Base-by-base conservation (phyloP, 768 basidiomycete genomes). In the Auriculariales sp. region DNA sequence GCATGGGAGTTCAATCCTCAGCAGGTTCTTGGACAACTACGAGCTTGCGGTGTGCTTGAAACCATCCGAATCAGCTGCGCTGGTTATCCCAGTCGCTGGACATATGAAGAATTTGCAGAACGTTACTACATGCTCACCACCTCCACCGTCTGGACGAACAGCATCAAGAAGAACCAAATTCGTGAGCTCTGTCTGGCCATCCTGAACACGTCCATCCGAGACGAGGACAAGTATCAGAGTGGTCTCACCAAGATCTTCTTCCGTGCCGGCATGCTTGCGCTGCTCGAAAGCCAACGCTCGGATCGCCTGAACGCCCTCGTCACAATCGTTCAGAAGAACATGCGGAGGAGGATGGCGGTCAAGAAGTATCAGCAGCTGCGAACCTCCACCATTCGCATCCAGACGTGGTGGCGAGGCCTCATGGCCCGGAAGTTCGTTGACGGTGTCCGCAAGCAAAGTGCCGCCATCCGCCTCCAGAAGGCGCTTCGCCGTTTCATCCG, bases 231-330 rank as follows among this genome's bases (percentile, higher is more conserved):
- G 71, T 95, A 92, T 66, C 95, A 99, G 67, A 81, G 82, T 59
- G 95, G 95, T 57, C 74, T 92, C 27, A 98, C 89, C 25, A 99
- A 99, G 68, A 97, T 99, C 57, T 99, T 99, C 71, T 98, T 99
- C 76, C 80, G 95, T 53, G 93, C 95, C 11, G 95, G 95, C 55
- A 97, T 98, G 91, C 82, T 99, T 49, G 94, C 95, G 25, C 85
- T 86, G 4, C 73, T 99, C 39, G 95, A 99, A 67, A 79, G 88
- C 14, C 72, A 93, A 49, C 86, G 95, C 33, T 81, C 91, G 5
- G 81, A 86, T 53, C 74, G 87, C 52, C 75, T 98, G 48, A 93
- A 94, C 61, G 71, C 81, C 19, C 78, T 99, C 67, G 90, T 93
- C 53, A 95, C 92, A 11, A 77, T 95, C 47, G 84, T 99, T 2